Evolutionary conservation across 192 early-diverging fungal species (phyloP), one percentile per base, ranked within the genome.

Genomic region (Coemansia erecta): DNA sequence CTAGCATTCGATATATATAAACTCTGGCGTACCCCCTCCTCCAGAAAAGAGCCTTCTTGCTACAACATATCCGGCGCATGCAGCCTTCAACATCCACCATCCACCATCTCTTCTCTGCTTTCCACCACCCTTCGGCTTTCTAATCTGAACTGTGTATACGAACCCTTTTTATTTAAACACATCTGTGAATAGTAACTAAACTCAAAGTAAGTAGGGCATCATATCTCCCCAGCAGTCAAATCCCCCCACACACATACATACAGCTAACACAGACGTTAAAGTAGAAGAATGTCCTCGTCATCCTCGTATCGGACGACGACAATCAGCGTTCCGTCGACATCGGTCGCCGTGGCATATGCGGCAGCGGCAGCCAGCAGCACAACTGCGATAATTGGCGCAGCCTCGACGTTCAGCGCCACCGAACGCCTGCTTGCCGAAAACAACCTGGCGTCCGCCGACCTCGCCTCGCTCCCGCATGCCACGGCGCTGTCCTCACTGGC

Each of bases 271-370:
- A n/a, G n/a, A n/a, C n/a, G n/a, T n/a, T n/a, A n/a, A n/a, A 44
- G 42, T 59, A 61, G 35, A 26, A 53, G 28, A 45, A 72, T 73
- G 70, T 42, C 45, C 23, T 54, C 70, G 70, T 42, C 45, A 33
- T 54, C 70, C 5, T 17, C 60, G 33, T 49, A 64, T 33, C 68
- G 51, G 33, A 58, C 57, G 58, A 53, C 42, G 3, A 52, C 53
- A 8, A 49, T 68, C 33, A 35, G 45, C 17, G 68, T 58, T 23
- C 45, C 62, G 10, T 71, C 74, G 33, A 45, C 59, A 8, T 53
- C 64, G 4, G 74, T 65, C 3, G 74, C 74, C 5, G 68, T 77
- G 24, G 74, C 57, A 15, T 71, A 68, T 43, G 54, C 68, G 23
- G 58, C 64, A 15, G 68, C 58, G 2, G n/a, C 58, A 26, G 47